Conservation (phyloP, 768 basidiomycete genomes). For the Leccinum disarticulatum region DNA sequence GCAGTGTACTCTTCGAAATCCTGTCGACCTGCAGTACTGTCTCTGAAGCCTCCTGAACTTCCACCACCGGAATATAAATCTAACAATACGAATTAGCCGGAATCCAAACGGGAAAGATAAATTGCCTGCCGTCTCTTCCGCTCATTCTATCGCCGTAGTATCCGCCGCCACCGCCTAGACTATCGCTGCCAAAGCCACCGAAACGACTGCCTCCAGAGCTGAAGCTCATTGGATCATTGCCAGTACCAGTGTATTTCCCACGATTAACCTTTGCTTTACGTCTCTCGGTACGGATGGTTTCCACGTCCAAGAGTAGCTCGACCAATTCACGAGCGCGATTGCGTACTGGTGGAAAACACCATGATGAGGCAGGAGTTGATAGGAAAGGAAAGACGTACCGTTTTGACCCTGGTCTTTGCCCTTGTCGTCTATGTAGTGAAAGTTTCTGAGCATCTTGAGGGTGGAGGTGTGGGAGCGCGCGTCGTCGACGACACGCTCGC, state of each 20-base stretch:
- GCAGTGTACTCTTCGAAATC: constrained; percentile 96
- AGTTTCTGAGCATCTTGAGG: constrained; percentile 95
- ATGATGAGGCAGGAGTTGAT: not conserved
- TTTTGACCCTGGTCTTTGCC: constrained; percentile 98
- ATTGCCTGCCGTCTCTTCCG: constrained; percentile 39
- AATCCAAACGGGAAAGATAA: constrained; percentile 1
- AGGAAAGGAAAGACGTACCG: constrained; percentile 48
- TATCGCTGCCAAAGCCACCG: constrained; percentile 71
- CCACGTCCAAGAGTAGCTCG: constrained; percentile 89
- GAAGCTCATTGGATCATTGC: constrained; percentile 79
- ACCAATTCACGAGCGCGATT: constrained; percentile 92
- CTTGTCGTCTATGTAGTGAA: constrained; percentile 98
- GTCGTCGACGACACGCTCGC: constrained; percentile 97
- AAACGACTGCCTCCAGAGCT: constrained; percentile 55
- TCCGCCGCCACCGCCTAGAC: constrained; percentile 34
- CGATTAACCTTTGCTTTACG: constrained; percentile 91
- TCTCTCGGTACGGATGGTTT: constrained; percentile 84
- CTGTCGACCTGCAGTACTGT: constrained; percentile 46
- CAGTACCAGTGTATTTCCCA: constrained; percentile 85
- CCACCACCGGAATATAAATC: constrained; percentile 43
- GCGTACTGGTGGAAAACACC: constrained; percentile 60
- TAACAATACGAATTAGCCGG: constrained; percentile 19
- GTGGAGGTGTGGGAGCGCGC: constrained; percentile 92
- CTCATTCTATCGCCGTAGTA: constrained; percentile 46
- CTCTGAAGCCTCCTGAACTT: constrained; percentile 59